phyloP scores from a whole-genome alignment of 2,329 filamentous ascomycete genomes.

The Pestalotiopsis sp. region DNA sequence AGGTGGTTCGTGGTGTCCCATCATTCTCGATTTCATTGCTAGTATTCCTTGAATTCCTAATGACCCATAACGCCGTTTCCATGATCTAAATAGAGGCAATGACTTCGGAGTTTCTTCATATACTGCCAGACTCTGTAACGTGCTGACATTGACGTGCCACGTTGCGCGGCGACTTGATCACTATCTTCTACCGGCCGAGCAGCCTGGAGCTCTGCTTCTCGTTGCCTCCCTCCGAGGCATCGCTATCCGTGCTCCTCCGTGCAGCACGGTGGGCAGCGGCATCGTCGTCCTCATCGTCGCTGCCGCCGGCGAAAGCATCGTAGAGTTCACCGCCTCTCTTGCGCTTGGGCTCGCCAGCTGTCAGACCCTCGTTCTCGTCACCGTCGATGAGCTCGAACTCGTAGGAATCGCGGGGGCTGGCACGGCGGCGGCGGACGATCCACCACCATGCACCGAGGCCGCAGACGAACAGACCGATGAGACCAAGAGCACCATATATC shows the following conservation, averaged over 20 bases:
- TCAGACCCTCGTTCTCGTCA: conserved; percentile 67
- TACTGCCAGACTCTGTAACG: not conserved
- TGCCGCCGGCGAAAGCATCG: conserved; percentile 93
- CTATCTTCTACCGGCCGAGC: conserved; percentile 4
- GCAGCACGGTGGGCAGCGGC: conserved; percentile 9
- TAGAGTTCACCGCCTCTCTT: conserved; percentile 86
- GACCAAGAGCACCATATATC: conserved; percentile 86
- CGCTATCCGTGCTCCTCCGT: conserved; percentile 5
- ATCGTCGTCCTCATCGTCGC: conserved; percentile 68
- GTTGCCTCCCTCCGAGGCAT: not conserved
- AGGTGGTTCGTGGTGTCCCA: too few relatives aligned
- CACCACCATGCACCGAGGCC: conserved; percentile 83
- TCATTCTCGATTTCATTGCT: not conserved
- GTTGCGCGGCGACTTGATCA: not conserved
- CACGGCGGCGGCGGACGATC: conserved; percentile 76
- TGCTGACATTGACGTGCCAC: not conserved
- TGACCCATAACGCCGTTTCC: not conserved
- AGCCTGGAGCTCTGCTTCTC: conserved; percentile 14
- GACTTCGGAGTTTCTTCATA: not conserved
- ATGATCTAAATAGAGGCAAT: not conserved
- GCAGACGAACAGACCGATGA: conserved; percentile 83
- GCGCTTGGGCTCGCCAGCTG: conserved; percentile 48
- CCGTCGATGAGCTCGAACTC: conserved; percentile 93
- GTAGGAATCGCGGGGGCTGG: conserved; percentile 79
- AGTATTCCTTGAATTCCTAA: not conserved